Base-by-base conservation (phyloP, 345 rosid genomes). In the Alliaria petiolata region DNA sequence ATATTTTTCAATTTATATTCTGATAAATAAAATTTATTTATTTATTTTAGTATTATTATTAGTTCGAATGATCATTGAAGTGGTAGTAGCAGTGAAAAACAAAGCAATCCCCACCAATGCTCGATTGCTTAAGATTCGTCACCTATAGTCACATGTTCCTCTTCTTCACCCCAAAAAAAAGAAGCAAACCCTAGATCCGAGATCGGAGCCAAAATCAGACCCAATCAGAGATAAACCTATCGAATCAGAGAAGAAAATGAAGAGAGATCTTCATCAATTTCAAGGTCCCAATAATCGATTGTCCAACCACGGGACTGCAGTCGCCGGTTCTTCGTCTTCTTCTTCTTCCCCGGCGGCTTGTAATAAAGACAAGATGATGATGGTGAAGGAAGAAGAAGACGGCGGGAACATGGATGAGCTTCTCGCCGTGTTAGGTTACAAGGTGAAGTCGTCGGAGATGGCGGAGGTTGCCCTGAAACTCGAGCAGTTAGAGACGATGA, bases 391-490 rank as follows among this genome's bases (percentile, higher is more conserved):
- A 38, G 85, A 80, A 3, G 88, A 68, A 19, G 74, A 74, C 10
- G 89, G 74, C 49, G 84, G 79, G 0, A 80, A 83, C 15, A 75
- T 86, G 90, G 97, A 91, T 11, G 97, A 89, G 80, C 83, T 87
- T 4, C 70, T 91, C 17, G 93, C 89, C 5, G 84, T 79, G 15
- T 35, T 89, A 50, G 97, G 97, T 2, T 91, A 91, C 84, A 86
- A 86, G 20, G 97, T 91, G 0, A 75, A 77, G 69, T 74, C 91
- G 8, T 83, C 96, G 5, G 97, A 91, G 74, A 89, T 91, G 97
- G 93, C 83, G 0, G 96, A 87, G n/a, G 96, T 91, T 7, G 97
- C 96, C 10, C 83, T 79, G 16, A 91, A 91, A 79, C 87, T 91
- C 1, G 97, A 89, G 43, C 96, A 83, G 74, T 81, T 91, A 11